These are phyloP conservation scores for Trebouxia sp. DNA, from an alignment of 139 green algal genomes.

Conservation along the genomic window DNA sequence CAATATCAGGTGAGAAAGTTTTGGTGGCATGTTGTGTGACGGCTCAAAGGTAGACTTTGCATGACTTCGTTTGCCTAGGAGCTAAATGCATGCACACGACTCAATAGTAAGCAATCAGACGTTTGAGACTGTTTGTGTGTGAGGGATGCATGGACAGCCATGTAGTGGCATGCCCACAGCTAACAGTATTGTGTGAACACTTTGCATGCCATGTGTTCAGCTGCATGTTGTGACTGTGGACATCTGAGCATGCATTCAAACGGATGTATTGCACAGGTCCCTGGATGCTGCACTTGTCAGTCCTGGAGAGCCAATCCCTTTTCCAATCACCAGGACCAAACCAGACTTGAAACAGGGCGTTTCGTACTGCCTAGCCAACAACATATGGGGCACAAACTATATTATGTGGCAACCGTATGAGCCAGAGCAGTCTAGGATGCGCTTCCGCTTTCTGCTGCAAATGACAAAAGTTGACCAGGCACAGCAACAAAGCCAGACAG, in stretches of 20 bases:
- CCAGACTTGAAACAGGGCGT: constrained; percentile 55
- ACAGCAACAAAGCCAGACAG: neutral
- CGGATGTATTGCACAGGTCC: constrained; percentile 15
- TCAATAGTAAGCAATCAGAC: too few species aligned
- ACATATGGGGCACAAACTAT: constrained; percentile 56
- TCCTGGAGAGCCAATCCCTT: constrained; percentile 44
- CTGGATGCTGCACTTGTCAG: constrained; percentile 56
- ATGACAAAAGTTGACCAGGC: constrained; percentile 12
- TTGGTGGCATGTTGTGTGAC: neutral
- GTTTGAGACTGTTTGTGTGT: too few species aligned
- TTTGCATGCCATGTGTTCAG: too few species aligned
- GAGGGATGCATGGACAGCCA: too few species aligned
- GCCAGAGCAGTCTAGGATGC: constrained; percentile 40
- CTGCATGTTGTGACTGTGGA: neutral
- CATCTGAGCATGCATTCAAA: too few species aligned
- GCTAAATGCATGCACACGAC: too few species aligned
- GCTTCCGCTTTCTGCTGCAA: constrained; percentile 51
- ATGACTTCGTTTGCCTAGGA: too few species aligned
- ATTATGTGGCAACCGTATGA: constrained; percentile 52
- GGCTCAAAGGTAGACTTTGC: neutral
- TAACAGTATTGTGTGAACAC: too few species aligned
- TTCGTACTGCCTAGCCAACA: constrained; percentile 49
- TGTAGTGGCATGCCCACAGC: too few species aligned
- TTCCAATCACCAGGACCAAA: constrained; percentile 33
- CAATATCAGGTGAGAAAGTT: constrained; percentile 36